Evolutionary conservation across 2,329 filamentous ascomycete species (phyloP).

Genomic region (Aspergillus sojae): DNA sequence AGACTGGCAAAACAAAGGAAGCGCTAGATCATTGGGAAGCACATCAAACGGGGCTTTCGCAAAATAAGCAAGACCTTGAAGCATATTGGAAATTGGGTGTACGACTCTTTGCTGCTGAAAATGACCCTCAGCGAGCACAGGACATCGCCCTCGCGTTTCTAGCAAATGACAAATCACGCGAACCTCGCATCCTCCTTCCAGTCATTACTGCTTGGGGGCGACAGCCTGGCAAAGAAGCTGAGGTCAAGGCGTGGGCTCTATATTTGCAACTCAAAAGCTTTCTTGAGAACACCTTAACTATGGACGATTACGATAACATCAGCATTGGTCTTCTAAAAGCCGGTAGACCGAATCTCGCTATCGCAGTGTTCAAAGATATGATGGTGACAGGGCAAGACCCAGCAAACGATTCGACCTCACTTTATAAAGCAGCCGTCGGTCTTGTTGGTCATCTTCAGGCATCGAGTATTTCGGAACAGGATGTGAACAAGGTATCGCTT

Average conservation of each 20-base stretch:
- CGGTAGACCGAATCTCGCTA: slow-evolving; percentile 66
- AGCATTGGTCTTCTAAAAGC: slow-evolving; percentile 71
- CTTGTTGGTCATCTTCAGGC: slow-evolving; percentile 45
- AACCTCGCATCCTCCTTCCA: slow-evolving; percentile 55
- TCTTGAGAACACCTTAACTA: slow-evolving; percentile 63
- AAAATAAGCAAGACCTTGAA: slow-evolving; percentile 40
- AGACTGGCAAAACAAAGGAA: slow-evolving; percentile 61
- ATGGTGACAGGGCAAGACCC: slow-evolving; percentile 64
- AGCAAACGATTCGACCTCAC: slow-evolving; percentile 46
- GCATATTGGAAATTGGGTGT: slow-evolving; percentile 54
- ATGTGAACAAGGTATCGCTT: slow-evolving; percentile 53
- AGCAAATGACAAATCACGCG: slow-evolving; percentile 46
- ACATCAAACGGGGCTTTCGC: slow-evolving; percentile 56
- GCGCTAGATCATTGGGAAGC: slow-evolving; percentile 68
- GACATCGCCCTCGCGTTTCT: slow-evolving; percentile 50
- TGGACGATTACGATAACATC: slow-evolving; percentile 76
- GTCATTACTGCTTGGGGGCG: slow-evolving; percentile 70
- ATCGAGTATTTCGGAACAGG: slow-evolving; percentile 43
- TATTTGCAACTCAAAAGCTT: slow-evolving; percentile 67
- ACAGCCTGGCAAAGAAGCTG: slow-evolving; percentile 52
- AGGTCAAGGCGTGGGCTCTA: slow-evolving; percentile 64
- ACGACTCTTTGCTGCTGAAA: slow-evolving; percentile 52
- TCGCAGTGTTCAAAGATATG: slow-evolving; percentile 86
- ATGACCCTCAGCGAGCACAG: slow-evolving; percentile 52
- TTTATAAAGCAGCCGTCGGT: slow-evolving; percentile 47